These are phyloP conservation scores for Neopestalotiopsis sp. DNA, from an alignment of 2,329 filamentous ascomycete genomes.

Conservation along the genomic window DNA sequence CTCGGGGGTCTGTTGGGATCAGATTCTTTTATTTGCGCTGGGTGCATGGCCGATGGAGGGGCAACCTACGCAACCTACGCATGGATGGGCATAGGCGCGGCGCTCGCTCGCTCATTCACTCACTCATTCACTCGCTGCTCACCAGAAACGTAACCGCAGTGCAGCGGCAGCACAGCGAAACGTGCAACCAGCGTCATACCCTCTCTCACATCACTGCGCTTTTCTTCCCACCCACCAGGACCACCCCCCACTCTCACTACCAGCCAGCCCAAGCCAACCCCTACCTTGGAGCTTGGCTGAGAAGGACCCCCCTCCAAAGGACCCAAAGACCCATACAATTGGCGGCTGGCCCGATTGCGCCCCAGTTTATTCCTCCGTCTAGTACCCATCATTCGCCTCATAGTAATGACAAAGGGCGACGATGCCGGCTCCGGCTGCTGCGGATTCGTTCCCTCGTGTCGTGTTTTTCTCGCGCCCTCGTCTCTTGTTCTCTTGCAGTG, in stretches of 20 bases:
- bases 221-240: background rate
- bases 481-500: background rate
- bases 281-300: background rate
- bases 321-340: background rate
- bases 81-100: background rate
- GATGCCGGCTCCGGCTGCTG: conserved; percentile 14
- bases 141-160: background rate
- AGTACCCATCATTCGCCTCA: conserved; percentile 14
- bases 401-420: conserved; percentile 10
- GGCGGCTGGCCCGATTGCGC: conserved; percentile 7
- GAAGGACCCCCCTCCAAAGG: background rate
- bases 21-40: conserved; percentile 11
- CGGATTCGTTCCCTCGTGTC: background rate
- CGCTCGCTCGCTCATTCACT: background rate
- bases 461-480: background rate
- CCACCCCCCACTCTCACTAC: background rate
- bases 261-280: background rate
- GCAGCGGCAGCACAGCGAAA: background rate
- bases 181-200: conserved; percentile 17
- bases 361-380: conserved; percentile 10
- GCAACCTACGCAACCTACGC: background rate
- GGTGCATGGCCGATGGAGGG: conserved; percentile 1
- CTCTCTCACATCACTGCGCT: background rate
- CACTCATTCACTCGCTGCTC: no score
- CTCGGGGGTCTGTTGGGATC: background rate